phyloP scores from a whole-genome alignment of 2,329 filamentous ascomycete genomes.

The Epichloe elymi region DNA sequence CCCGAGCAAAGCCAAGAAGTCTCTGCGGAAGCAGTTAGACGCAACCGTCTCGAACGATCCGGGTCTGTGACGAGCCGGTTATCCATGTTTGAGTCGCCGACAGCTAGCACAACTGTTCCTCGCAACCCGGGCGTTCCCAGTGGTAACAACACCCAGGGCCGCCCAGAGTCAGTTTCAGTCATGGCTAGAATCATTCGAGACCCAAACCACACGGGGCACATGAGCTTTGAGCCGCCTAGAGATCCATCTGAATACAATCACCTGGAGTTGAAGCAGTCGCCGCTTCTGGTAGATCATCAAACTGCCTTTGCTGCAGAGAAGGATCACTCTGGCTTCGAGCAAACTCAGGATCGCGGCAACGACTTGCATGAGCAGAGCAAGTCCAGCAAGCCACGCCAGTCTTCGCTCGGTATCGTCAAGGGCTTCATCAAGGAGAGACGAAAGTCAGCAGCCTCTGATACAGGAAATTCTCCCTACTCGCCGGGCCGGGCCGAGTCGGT shows the following conservation, averaged over 20 bases:
- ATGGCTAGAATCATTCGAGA: constrained; percentile 73
- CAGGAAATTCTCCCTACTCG: constrained; percentile 23
- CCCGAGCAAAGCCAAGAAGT: constrained; percentile 30
- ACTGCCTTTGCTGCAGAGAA: constrained; percentile 13
- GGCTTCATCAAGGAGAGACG: constrained; percentile 49
- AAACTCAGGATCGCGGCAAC: constrained; percentile 23
- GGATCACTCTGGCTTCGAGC: constrained; percentile 19
- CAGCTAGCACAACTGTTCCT: constrained; percentile 10
- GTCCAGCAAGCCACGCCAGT: constrained; percentile 33
- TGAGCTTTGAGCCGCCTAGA: constrained; percentile 26
- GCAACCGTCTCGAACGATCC: constrained; percentile 31
- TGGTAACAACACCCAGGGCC: constrained; percentile 28
- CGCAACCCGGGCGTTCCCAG: constrained; percentile 8
- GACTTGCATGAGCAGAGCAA: constrained; percentile 22
- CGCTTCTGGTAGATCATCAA: constrained; percentile 44
- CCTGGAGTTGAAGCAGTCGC: constrained; percentile 44
- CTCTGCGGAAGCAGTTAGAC: constrained; percentile 29
- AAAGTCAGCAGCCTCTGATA: constrained; percentile 32
- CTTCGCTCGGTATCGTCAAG: constrained; percentile 46
- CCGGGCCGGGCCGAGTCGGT: constrained; percentile 35
- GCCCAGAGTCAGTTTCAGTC: constrained; percentile 72
- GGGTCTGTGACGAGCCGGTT: constrained; percentile 42
- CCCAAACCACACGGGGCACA: constrained; percentile 29
- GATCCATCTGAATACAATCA: constrained; percentile 32
- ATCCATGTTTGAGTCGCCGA: constrained; percentile 37